These are phyloP conservation scores for Saccharomycopsis schoenii DNA, from an alignment of 805 yeast species.

Conservation along the genomic window DNA sequence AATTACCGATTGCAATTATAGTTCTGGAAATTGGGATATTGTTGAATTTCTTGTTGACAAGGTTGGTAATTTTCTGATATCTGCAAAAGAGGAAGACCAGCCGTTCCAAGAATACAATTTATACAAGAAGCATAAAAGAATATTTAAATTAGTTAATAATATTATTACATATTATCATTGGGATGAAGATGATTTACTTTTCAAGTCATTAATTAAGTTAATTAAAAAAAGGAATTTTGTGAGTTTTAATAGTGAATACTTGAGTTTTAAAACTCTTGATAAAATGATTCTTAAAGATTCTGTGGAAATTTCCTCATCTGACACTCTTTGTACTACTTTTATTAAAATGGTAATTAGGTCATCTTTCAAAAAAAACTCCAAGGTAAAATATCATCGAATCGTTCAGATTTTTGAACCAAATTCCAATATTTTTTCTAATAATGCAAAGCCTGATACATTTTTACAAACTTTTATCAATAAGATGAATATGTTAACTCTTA, in stretches of 20 bases:
- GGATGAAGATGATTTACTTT: conserved; percentile 4
- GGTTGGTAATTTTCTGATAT: background rate
- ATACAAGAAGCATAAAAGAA: background rate
- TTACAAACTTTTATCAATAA: conserved; percentile 16
- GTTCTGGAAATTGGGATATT: background rate
- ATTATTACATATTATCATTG: conserved; percentile 4
- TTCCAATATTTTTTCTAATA: conserved; percentile 9
- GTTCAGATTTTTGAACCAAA: conserved; percentile 18
- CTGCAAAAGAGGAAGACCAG: background rate
- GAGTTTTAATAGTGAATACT: conserved; percentile 9
- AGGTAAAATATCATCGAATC: background rate
- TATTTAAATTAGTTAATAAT: conserved; percentile 1
- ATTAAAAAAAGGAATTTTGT: conserved; percentile 17
- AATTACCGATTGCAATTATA: background rate
- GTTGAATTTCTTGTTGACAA: conserved; percentile 3
- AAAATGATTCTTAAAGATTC: background rate
- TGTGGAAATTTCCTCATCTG: background rate
- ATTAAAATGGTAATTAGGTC: conserved; percentile 13
- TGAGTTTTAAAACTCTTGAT: conserved; percentile 7
- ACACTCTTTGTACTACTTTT: conserved; percentile 12
- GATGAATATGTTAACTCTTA: conserved; percentile 13
- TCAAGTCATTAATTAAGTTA: conserved; percentile 12
- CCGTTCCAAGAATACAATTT: conserved; percentile 1
- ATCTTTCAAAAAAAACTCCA: background rate
- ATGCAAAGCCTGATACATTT: conserved; percentile 12